Evolutionary conservation across 306 rosid genomes (phyloP).

Genomic region (Trifolium dubium): DNA sequence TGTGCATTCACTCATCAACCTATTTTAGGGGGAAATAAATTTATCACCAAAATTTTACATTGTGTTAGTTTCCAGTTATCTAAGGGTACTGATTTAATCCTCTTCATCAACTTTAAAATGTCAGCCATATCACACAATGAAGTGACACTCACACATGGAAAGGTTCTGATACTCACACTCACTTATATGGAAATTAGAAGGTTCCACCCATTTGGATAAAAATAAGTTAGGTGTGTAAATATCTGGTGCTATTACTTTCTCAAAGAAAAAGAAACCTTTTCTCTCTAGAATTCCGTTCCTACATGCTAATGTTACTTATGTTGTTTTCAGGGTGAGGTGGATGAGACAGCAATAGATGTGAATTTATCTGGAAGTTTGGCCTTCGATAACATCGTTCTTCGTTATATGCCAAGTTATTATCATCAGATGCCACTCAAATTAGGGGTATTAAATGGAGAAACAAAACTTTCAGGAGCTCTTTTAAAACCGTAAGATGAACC

Average conservation of each 20-base stretch:
- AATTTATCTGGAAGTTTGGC: slow-evolving; percentile 89
- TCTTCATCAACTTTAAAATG: slow-evolving; percentile 32
- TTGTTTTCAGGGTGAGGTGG: slow-evolving; percentile 80
- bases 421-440: slow-evolving; percentile 69
- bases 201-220: slow-evolving; percentile 33
- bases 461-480: slow-evolving; percentile 87
- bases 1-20: slow-evolving; percentile 10
- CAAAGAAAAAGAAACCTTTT: slow-evolving; percentile 12
- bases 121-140: slow-evolving; percentile 15
- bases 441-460: slow-evolving; percentile 84
- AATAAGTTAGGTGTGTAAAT: slow-evolving; percentile 21
- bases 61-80: slow-evolving; percentile 3
- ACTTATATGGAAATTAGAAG: slow-evolving; percentile 31
- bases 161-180: slow-evolving; percentile 32
- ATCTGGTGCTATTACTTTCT: slow-evolving; percentile 26
- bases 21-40: neutral
- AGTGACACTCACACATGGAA: slow-evolving; percentile 29
- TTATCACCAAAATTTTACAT: slow-evolving; percentile 3
- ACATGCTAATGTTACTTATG: slow-evolving; percentile 33
- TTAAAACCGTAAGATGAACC: slow-evolving; percentile 79
- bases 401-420: slow-evolving; percentile 77
- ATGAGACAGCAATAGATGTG: slow-evolving; percentile 86
- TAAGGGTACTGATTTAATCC: slow-evolving; percentile 18
- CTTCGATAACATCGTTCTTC: slow-evolving; percentile 78
- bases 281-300: slow-evolving; percentile 11